Evolutionary conservation across 78 protist species (phyloP), one percentile per base, ranked within the genome.

Genomic region (Creolimax fragrantissima): DNA sequence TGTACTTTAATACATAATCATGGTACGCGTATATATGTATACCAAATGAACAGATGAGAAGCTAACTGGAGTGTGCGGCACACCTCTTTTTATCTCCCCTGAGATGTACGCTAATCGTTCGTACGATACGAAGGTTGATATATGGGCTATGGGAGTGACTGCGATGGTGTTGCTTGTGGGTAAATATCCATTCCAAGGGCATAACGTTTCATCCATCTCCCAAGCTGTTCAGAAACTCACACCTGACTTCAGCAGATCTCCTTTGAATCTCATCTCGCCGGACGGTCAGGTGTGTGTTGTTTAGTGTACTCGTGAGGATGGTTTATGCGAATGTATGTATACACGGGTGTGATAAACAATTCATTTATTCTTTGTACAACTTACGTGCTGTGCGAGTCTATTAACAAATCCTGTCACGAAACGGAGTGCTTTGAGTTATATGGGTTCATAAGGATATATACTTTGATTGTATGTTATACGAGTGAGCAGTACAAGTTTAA

Each of bases 61-160:
- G 24, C 74, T 58, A 24, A 17, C 39, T 32, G 74, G 74, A 32
- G 74, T 58, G 74, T 58, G 74, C 74, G 88, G 88, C 35, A 84
- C 88, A 2, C 88, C 88, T 32, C 35, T 35, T 11, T 84, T 37
- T 37, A 84, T 84, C 43, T 35, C 43, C 24, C 88, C 88, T 6
- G 88, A 84, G 35, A 84, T 84, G 43, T 84, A 35, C 11, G 88
- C 5, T 32, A 84, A 84, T 37, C n/a, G 36, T 11, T 37, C 88
- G 35, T 84, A 84, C 88, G 35, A 84, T 36, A 24, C 32, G 44
- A 84, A 84, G 11, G 35, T 24, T 32, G 88, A 84, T 11, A 24
- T 84, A 6, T 84, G 88, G 88, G 88, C 88, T 37, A 24, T 84
- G 43, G 88, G 88, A 58, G 74, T 58, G 74, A 58, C 74, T 24